Base-by-base conservation (phyloP, 2,329 filamentous ascomycete genomes). In the Pseudogymnoascus sp. region DNA sequence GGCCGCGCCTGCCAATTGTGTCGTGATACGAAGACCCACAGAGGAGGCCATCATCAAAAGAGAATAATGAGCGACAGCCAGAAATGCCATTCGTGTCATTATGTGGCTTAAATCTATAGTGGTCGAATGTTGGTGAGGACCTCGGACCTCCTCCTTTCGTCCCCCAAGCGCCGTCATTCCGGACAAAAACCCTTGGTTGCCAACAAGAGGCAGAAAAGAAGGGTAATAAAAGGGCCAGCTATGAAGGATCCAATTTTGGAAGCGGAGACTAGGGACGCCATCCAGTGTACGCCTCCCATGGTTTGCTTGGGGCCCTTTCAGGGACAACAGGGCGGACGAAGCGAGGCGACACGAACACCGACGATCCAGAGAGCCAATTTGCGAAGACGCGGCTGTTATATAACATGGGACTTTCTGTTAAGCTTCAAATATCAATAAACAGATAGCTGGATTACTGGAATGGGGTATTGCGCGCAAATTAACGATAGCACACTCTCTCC, bases 31-130 rank as follows among this genome's bases (percentile, higher is more conserved):
- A 21, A 21, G 51, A 57, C 51, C 51, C 51, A 57, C 51, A 57
- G 23, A 14, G n/a, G 51, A 57, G 1, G 51, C 28, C 51, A 57
- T 57, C 51, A 57, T 57, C 51, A 57, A 57, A 45, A 57, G 28
- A 21, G 10, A 57, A 57, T 34, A 57, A 57, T 6, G 51, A 57
- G 51, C 51, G 51, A 16, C 51, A 57, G n/a, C 51, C 28, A 19
- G 51, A 57, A n/a, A 57, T 57, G 28, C 51, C 51, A 11, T 57
- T 57, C 28, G 36, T 57, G 51, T 57, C 51, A 57, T 16, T 57
- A 13, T 57, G 51, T 57, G 51, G 51, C 51, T 57, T 57, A 36
- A 57, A 34, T 57, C 51, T 57, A 57, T 57, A 57, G 51, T 57
- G 51, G 51, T 57, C 11, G 16, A 57, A 36, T 57, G 51, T 34